Percentiles rank a stretch among this genome's conserved stretches.
Conservation (phyloP, 495 filamentous ascomycete genomes). For the Lasiosphaeria miniovina region DNA sequence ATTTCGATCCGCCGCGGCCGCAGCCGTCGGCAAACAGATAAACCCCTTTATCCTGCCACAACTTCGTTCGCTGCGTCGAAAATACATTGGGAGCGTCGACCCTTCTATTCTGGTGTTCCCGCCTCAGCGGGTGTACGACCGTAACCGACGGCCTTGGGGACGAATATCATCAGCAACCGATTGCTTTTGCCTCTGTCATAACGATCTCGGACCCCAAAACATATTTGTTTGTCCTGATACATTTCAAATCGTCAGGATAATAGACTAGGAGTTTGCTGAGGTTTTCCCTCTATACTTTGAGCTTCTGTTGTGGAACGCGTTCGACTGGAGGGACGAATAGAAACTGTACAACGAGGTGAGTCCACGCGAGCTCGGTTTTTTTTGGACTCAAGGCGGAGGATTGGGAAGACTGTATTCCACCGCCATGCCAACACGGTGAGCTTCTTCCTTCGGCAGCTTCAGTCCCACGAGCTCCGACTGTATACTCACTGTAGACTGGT, state of each 20-base stretch:
- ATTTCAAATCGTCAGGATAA: conserved; percentile 28
- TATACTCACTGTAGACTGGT: background rate
- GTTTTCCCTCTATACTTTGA: conserved; percentile 13
- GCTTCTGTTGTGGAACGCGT: conserved; percentile 7
- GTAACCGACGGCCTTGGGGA: conserved; percentile 8
- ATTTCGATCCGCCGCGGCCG: background rate
- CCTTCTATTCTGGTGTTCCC: conserved; percentile 10
- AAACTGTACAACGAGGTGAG: background rate
- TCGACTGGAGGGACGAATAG: conserved; percentile 10
- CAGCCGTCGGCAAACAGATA: conserved; percentile 10
- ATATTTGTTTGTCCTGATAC: conserved; percentile 29
- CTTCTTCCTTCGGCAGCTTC: background rate
- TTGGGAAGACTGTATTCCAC: background rate
- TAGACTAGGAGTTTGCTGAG: conserved; percentile 35
- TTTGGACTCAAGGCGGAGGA: background rate
- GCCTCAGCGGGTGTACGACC: conserved; percentile 11
- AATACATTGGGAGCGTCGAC: conserved; percentile 12
- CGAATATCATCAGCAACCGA: conserved; percentile 12
- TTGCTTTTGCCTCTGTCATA: conserved; percentile 31
- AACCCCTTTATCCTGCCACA: conserved; percentile 7
- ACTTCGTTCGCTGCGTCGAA: conserved; percentile 11
- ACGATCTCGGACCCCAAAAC: conserved; percentile 32
- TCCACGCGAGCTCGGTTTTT: background rate
- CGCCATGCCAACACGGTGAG: background rate
- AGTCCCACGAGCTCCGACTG: background rate